These are phyloP conservation scores for Metarhizium robertsii DNA, from an alignment of 2,329 filamentous ascomycete species.

Conservation along the genomic window DNA sequence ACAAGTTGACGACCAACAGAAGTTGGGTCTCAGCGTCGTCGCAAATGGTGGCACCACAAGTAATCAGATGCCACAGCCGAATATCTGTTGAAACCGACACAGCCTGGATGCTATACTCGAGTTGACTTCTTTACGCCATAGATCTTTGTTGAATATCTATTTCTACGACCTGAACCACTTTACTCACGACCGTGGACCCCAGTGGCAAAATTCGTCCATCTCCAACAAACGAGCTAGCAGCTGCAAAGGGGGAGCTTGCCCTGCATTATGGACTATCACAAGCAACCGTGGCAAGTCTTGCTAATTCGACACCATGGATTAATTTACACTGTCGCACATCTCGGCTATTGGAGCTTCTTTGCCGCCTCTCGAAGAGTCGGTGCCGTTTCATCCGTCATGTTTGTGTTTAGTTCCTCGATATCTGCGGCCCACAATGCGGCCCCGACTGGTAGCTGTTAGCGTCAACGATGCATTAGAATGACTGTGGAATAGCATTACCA, in stretches of 20 bases:
- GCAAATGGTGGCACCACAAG: background rate
- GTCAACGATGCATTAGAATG: background rate
- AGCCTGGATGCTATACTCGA: background rate
- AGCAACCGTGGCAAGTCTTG: background rate
- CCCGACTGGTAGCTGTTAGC: constrained; percentile 46
- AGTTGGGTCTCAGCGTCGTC: background rate
- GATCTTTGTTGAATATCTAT: background rate
- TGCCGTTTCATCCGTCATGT: constrained; percentile 41
- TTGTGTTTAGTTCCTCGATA: constrained; percentile 51
- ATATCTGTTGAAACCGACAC: background rate
- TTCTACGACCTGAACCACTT: background rate
- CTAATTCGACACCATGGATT: background rate
- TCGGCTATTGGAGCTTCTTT: constrained; percentile 29
- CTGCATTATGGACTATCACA: background rate
- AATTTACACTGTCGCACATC: background rate
- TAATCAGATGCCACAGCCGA: background rate
- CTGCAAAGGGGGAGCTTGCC: background rate
- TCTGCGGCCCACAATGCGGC: constrained; percentile 93
- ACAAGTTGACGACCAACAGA: background rate
- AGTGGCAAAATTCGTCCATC: background rate
- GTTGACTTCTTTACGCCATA: background rate
- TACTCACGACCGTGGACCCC: background rate
- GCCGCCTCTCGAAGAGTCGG: constrained; percentile 39
- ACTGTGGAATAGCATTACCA: constrained; percentile 28
- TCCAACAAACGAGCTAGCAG: background rate